These are phyloP conservation scores for Amauroascus niger DNA, from an alignment of 2,329 filamentous ascomycete genomes.

Conservation along the genomic window DNA sequence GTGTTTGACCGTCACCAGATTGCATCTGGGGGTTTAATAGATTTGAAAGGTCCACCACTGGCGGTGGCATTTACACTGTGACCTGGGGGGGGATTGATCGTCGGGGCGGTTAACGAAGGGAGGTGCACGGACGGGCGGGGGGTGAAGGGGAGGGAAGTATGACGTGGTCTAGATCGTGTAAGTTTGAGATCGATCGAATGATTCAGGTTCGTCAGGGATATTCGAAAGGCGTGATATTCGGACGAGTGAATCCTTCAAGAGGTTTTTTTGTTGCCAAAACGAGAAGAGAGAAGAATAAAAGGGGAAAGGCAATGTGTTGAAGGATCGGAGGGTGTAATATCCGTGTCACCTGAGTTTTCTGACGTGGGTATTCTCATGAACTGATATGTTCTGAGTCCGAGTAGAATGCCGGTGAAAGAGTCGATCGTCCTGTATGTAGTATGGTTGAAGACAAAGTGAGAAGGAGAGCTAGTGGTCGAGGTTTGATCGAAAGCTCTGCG, in stretches of 20 bases:
- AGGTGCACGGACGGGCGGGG: slow-evolving; percentile 9
- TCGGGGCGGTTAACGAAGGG: slow-evolving; percentile 11
- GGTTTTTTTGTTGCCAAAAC: slow-evolving; percentile 15
- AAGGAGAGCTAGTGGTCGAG: not conserved
- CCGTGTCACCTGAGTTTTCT: slow-evolving; percentile 18
- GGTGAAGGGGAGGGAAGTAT: slow-evolving; percentile 7
- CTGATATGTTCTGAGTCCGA: not conserved
- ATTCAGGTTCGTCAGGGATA: slow-evolving; percentile 19
- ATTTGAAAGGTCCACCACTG: slow-evolving; percentile 65
- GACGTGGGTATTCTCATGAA: not conserved
- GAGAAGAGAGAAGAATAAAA: slow-evolving; percentile 9
- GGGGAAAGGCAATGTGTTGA: slow-evolving; percentile 17
- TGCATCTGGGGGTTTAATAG: slow-evolving; percentile 56
- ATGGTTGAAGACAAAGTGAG: not conserved
- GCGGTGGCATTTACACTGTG: slow-evolving; percentile 52
- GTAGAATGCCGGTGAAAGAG: slow-evolving; percentile 2
- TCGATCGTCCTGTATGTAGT: not conserved
- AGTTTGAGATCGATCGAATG: slow-evolving; percentile 20
- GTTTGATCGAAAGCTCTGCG: not conserved
- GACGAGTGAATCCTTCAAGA: slow-evolving; percentile 11
- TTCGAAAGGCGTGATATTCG: slow-evolving; percentile 20
- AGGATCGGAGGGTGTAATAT: slow-evolving; percentile 23
- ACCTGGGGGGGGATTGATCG: slow-evolving; percentile 19
- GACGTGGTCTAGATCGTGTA: slow-evolving; percentile 10
- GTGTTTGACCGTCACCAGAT: slow-evolving; percentile 13